Percentiles rank a stretch among this genome's conserved stretches.
These are phyloP conservation scores for Sphaerulina vaccinii DNA, from an alignment of 2,329 filamentous ascomycete species.

Conservation along the genomic window DNA sequence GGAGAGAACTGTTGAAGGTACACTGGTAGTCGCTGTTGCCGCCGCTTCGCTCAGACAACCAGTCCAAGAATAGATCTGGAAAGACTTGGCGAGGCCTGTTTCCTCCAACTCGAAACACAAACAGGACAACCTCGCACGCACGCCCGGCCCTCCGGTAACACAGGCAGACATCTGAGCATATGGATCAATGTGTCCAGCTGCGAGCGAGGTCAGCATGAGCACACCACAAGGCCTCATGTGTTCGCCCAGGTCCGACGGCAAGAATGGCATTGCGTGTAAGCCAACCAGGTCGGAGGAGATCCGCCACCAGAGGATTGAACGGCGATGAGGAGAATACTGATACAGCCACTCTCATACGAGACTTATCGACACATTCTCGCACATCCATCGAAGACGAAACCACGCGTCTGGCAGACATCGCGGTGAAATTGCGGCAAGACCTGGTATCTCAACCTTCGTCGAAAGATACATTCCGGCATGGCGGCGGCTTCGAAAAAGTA, in stretches of 20 bases:
- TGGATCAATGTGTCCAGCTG: slow-evolving; percentile 16
- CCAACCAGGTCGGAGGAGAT: slow-evolving; percentile 28
- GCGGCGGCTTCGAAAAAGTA: slow-evolving; percentile 32
- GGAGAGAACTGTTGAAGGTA: no score
- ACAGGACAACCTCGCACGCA: not conserved
- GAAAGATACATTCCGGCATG: slow-evolving; percentile 36
- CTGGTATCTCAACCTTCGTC: slow-evolving; percentile 20
- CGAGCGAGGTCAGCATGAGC: slow-evolving; percentile 24
- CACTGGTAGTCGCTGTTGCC: not conserved
- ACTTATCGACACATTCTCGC: slow-evolving; percentile 22
- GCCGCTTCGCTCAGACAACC: not conserved
- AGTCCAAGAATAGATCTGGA: not conserved
- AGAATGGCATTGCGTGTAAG: slow-evolving; percentile 30
- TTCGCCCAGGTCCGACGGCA: slow-evolving; percentile 16
- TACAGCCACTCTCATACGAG: slow-evolving; percentile 28
- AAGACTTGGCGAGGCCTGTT: not conserved
- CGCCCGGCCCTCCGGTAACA: not conserved
- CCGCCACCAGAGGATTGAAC: slow-evolving; percentile 31
- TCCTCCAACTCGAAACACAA: no score
- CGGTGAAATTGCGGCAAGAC: slow-evolving; percentile 24
- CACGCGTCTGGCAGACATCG: slow-evolving; percentile 19
- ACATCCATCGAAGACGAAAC: slow-evolving; percentile 20
- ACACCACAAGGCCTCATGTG: slow-evolving; percentile 4
- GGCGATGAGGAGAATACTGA: slow-evolving; percentile 29
- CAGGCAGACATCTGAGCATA: slow-evolving; percentile 8